phyloP scores from a whole-genome alignment of 495 filamentous ascomycete genomes.

The Neurospora hispaniola region DNA sequence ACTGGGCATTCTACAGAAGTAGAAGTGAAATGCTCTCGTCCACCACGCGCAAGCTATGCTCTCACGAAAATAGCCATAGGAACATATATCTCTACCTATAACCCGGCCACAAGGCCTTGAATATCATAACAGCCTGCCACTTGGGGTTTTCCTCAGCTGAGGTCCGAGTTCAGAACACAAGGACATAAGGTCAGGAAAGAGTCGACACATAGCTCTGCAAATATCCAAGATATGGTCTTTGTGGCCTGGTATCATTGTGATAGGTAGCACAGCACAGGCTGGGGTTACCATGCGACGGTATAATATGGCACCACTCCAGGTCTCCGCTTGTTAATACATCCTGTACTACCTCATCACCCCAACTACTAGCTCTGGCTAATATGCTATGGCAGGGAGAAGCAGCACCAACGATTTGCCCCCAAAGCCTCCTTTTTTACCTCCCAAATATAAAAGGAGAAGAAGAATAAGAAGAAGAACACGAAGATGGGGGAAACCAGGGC shows the following conservation, averaged over 20 bases:
- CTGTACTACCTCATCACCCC: neutral
- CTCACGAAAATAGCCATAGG: neutral
- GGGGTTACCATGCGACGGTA: neutral
- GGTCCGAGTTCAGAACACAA: neutral
- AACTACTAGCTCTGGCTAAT: neutral
- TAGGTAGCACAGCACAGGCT: neutral
- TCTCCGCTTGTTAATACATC: neutral
- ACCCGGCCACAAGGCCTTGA: neutral
- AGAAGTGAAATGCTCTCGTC: neutral
- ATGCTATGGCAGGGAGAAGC: neutral
- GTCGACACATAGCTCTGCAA: neutral
- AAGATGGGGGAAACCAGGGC: neutral
- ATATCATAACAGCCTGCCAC: neutral
- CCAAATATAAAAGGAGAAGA: too few relatives aligned
- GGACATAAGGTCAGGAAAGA: neutral
- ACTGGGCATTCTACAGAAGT: neutral
- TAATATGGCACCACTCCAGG: neutral
- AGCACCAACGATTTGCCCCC: neutral
- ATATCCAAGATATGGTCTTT: neutral
- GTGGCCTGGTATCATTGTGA: neutral
- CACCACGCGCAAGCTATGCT: neutral
- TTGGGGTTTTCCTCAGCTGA: neutral
- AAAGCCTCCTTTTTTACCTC: neutral
- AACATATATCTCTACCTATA: neutral
- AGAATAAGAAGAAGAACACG: too few relatives aligned